These are phyloP conservation scores for Arabidopsis arenosa DNA, from an alignment of 345 rosid species.

Conservation along the genomic window DNA sequence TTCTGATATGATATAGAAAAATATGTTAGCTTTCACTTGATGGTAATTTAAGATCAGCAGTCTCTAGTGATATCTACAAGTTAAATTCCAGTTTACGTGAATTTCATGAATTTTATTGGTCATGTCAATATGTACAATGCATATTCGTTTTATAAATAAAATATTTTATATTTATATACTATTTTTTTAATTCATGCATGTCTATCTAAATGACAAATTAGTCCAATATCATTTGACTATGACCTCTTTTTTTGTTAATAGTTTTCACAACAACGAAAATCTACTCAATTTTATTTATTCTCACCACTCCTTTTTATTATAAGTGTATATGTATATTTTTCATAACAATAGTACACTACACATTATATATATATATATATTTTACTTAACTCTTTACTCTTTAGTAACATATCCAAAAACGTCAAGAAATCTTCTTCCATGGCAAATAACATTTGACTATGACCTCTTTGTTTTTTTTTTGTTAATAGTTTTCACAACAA, in stretches of 20 bases:
- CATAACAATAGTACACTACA: not conserved
- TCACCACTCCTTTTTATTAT: constrained; percentile 10
- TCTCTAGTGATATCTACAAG: not conserved
- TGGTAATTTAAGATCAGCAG: not conserved
- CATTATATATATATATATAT: not conserved
- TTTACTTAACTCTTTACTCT: too few species aligned
- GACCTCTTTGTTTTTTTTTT: too few species aligned
- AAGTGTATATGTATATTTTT: not conserved
- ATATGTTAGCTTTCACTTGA: too few species aligned
- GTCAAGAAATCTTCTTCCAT: too few species aligned
- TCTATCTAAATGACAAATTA: not conserved
- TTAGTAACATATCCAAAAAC: too few species aligned
- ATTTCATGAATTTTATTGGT: not conserved
- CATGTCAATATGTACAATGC: not conserved
- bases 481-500: too few species aligned
- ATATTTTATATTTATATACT: too few species aligned
- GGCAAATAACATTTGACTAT: too few species aligned
- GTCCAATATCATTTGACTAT: not conserved
- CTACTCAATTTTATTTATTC: too few species aligned
- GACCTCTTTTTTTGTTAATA: not conserved
- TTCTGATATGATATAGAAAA: not conserved
- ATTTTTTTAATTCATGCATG: not conserved
- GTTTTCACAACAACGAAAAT: not conserved
- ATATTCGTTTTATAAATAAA: not conserved
- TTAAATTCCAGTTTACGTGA: not conserved